phyloP scores from a whole-genome alignment of 2,329 filamentous ascomycete species.

The Fusarium phyllophilum region DNA sequence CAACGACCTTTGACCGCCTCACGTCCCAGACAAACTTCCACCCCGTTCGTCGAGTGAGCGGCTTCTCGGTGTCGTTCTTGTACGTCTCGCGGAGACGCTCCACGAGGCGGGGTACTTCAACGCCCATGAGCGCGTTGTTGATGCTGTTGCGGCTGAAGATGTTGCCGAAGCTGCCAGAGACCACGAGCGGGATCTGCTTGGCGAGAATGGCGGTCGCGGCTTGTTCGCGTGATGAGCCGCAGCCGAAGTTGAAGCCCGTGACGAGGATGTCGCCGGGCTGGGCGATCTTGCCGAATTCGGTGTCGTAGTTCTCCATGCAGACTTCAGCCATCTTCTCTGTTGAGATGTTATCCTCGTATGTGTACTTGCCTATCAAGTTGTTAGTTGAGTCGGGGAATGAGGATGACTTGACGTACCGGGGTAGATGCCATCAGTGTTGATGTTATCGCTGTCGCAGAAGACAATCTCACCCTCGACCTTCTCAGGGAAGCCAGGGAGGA shows the following conservation, averaged over 20 bases:
- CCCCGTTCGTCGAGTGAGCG: slow-evolving; percentile 77
- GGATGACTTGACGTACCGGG: slow-evolving; percentile 69
- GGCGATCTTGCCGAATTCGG: slow-evolving; percentile 71
- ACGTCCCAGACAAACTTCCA: slow-evolving; percentile 90
- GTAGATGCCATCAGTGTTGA: slow-evolving; percentile 94
- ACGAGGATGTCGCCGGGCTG: slow-evolving; percentile 83
- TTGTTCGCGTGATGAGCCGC: slow-evolving; percentile 77
- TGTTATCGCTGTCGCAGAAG: slow-evolving; percentile 61
- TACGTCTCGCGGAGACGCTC: slow-evolving; percentile 73
- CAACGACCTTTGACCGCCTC: slow-evolving; percentile 72
- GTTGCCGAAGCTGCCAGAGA: slow-evolving; percentile 83
- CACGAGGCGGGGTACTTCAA: slow-evolving; percentile 75
- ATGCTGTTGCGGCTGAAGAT: slow-evolving; percentile 84
- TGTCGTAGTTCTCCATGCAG: slow-evolving; percentile 95
- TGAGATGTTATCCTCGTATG: slow-evolving; percentile 87
- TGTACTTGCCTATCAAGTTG: slow-evolving; percentile 71
- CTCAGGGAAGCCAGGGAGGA: slow-evolving; percentile 88
- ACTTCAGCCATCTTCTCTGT: slow-evolving; percentile 85
- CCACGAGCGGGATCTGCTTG: slow-evolving; percentile 81
- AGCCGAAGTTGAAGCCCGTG: slow-evolving; percentile 88
- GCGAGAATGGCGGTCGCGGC: slow-evolving; percentile 88
- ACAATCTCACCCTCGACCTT: slow-evolving; percentile 86
- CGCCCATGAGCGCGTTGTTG: slow-evolving; percentile 79
- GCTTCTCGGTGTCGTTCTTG: slow-evolving; percentile 58
- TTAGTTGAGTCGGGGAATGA: background rate